These are phyloP conservation scores for Phytophthora ramorum DNA, from an alignment of 352 stramenopile species.

Conservation along the genomic window DNA sequence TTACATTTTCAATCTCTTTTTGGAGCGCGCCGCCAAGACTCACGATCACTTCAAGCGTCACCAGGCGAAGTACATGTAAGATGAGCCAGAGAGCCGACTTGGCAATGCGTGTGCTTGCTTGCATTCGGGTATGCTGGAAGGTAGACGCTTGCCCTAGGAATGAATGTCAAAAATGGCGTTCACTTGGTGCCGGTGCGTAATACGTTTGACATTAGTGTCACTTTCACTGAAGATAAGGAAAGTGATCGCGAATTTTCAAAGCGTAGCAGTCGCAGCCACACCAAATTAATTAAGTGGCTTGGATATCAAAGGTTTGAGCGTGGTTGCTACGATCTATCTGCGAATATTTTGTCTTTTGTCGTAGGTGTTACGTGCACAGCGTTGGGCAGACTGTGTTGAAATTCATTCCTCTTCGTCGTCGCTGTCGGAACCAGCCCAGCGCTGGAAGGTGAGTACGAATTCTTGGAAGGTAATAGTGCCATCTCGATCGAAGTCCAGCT, in stretches of 20 bases:
- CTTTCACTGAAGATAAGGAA: conserved; percentile 7
- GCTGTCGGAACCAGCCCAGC: conserved; percentile 78
- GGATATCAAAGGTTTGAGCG: neutral
- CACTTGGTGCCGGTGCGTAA: conserved; percentile 28
- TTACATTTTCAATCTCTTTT: conserved; percentile 84
- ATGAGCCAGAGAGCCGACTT: conserved; percentile 9
- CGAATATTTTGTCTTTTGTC: conserved; percentile 4
- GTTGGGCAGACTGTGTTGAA: neutral
- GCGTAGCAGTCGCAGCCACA: conserved; percentile 25
- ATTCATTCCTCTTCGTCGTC: conserved; percentile 30
- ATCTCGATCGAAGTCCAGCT: conserved; percentile 88
- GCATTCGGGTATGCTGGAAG: neutral
- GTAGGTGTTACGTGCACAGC: neutral
- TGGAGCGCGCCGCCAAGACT: conserved; percentile 68
- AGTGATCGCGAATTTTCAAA: conserved; percentile 27
- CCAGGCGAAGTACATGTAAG: conserved; percentile 36
- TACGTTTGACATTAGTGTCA: conserved; percentile 18
- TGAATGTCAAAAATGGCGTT: conserved; percentile 8
- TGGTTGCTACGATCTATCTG: conserved; percentile 9
- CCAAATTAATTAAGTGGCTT: conserved; percentile 30
- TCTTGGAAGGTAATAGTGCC: conserved; percentile 91
- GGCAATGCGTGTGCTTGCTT: neutral
- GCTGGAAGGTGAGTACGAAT: conserved; percentile 90
- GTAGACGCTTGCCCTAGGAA: conserved; percentile 6
- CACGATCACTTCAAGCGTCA: conserved; percentile 57